A percentile compares a stretch with the other conserved stretches of the same genome.
phyloP scores from a whole-genome alignment of 225 moss, liverwort and hornwort genomes.

The Marchantia polymorpha region DNA sequence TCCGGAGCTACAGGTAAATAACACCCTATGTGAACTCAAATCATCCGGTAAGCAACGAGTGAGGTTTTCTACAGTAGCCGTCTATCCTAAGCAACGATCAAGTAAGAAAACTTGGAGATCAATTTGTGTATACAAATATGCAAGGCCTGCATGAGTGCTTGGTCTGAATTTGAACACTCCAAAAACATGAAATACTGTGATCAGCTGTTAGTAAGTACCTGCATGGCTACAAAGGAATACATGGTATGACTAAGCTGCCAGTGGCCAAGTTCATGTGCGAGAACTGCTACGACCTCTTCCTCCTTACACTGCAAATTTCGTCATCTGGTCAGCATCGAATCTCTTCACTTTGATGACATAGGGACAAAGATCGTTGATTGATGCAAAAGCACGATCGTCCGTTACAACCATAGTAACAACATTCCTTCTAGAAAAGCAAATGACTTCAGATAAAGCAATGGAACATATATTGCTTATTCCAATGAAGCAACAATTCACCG shows the following conservation, averaged over 20 bases:
- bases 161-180: neutral
- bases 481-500: neutral
- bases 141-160: neutral
- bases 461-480: neutral
- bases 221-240: conserved; percentile 97
- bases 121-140: neutral
- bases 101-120: neutral
- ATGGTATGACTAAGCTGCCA: conserved; percentile 98
- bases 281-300: conserved; percentile 96
- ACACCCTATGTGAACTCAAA: neutral
- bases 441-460: neutral
- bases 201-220: conserved; percentile 36
- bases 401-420: neutral
- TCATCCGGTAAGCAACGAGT: neutral
- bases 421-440: too few species aligned
- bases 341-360: neutral
- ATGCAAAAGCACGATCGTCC: neutral
- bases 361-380: neutral
- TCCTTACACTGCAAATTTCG: conserved; percentile 66
- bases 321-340: neutral
- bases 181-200: neutral
- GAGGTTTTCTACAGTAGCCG: neutral
- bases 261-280: conserved; percentile 96
- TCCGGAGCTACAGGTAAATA: neutral
- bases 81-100: neutral